Percentiles rank a stretch among this genome's conserved stretches.
These are phyloP conservation scores for Cyberlindnera nakhonratchasimensis DNA, from an alignment of 805 yeast species.

Conservation along the genomic window DNA sequence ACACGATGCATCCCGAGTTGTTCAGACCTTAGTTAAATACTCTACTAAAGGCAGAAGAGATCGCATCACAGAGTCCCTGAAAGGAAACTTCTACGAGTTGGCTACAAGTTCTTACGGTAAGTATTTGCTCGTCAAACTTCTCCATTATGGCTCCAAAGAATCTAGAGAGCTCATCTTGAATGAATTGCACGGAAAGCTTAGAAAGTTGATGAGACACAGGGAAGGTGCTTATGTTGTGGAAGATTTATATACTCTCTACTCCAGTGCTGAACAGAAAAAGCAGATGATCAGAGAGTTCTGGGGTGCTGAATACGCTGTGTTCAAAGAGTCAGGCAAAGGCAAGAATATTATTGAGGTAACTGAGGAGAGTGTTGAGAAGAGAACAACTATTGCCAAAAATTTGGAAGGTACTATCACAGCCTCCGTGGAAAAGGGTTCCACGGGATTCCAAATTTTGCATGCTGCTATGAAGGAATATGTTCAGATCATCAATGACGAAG, in stretches of 20 bases:
- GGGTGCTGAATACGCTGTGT: slow-evolving; percentile 93
- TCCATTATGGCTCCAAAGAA: slow-evolving; percentile 88
- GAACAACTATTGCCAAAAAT: slow-evolving; percentile 69
- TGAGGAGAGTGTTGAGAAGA: slow-evolving; percentile 68
- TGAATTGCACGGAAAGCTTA: slow-evolving; percentile 85
- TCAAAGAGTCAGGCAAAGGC: slow-evolving; percentile 68
- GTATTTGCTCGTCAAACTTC: slow-evolving; percentile 78
- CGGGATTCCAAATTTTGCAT: slow-evolving; percentile 93
- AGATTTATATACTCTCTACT: slow-evolving; percentile 82
- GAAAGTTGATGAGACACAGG: slow-evolving; percentile 92
- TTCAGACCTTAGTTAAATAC: slow-evolving; percentile 88
- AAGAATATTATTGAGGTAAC: slow-evolving; percentile 64
- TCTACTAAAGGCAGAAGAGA: slow-evolving; percentile 78
- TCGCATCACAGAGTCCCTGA: slow-evolving; percentile 59
- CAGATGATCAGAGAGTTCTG: slow-evolving; percentile 95
- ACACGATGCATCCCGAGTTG: slow-evolving; percentile 95
- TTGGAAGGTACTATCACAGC: slow-evolving; percentile 81
- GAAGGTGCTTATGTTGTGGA: slow-evolving; percentile 98
- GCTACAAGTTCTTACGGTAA: slow-evolving; percentile 95
- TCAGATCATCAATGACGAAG: slow-evolving; percentile 64
- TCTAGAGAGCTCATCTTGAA: slow-evolving; percentile 71
- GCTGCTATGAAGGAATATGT: slow-evolving; percentile 93
- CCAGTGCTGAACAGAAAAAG: slow-evolving; percentile 77
- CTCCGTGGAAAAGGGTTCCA: slow-evolving; percentile 91
- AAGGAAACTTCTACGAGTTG: slow-evolving; percentile 72